These are phyloP conservation scores for Xylariaceae sp. DNA, from an alignment of 2,329 filamentous ascomycete genomes.

Conservation along the genomic window DNA sequence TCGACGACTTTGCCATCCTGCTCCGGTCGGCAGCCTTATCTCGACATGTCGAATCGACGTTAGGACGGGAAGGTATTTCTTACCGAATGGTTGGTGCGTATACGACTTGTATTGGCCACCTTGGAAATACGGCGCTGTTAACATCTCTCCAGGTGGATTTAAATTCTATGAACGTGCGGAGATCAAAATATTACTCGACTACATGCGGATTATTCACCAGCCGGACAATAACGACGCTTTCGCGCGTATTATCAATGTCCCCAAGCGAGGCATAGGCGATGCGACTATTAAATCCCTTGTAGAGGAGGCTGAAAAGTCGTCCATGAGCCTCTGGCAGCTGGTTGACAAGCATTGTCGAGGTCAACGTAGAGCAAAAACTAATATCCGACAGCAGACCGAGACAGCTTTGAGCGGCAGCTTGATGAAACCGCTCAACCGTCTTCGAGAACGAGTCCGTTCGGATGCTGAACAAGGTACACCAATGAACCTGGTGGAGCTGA, in stretches of 20 bases:
- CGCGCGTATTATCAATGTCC: conserved; percentile 76
- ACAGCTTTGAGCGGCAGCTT: conserved; percentile 49
- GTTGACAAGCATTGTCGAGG: conserved; percentile 52
- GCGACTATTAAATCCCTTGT: conserved; percentile 67
- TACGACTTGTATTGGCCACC: neutral
- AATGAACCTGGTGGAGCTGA: conserved; percentile 41
- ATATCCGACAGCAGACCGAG: conserved; percentile 45
- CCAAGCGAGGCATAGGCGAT: conserved; percentile 74
- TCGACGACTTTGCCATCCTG: conserved; percentile 78
- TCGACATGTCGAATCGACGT: conserved; percentile 73
- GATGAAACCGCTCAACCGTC: conserved; percentile 38
- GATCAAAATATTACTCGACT: conserved; percentile 81
- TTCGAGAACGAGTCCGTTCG: conserved; percentile 31
- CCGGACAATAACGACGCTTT: conserved; percentile 84
- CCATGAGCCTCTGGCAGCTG: conserved; percentile 70
- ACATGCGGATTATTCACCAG: conserved; percentile 77
- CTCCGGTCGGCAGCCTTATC: conserved; percentile 81
- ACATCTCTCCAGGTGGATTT: conserved; percentile 49
- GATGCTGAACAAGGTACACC: conserved; percentile 25
- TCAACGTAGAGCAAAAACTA: conserved; percentile 42
- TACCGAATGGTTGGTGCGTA: conserved; percentile 79
- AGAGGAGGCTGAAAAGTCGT: conserved; percentile 67
- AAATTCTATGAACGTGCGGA: conserved; percentile 91
- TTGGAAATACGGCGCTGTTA: conserved; percentile 1
- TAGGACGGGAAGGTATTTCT: conserved; percentile 74